Evolutionary conservation across 306 rosid genomes (phyloP), one percentile per base, ranked within the genome.

Genomic region (Trichosanthes truncata): DNA sequence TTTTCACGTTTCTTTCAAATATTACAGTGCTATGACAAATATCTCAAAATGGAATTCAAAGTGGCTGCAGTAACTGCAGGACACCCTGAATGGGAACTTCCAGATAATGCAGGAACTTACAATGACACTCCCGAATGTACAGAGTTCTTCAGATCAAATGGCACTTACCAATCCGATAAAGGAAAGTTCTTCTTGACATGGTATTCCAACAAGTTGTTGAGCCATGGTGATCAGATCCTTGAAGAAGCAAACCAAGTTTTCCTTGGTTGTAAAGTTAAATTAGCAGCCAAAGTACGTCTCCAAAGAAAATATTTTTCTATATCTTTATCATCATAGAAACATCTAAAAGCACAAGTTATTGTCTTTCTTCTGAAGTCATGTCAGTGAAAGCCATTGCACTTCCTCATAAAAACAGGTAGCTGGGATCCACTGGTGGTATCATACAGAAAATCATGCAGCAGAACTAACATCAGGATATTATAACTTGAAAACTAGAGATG

Each of bases 381-480:
- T 18, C 49, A 77, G 36, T 77, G 21, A 71, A 71, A 45, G 55
- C 15, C 20, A 71, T 71, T 45, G 76, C 51, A 71, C 53, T 25
- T 83, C 74, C 38, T 78, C 45, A 17, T 72, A 78, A 51, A 79
- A 85, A 69, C 84, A 95, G 98, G 95, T 95, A 26, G 85, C 97
- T 9, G 97, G 97, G 88, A 95, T 95, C 78, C 97, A 95, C 86
- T 95, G 98, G 98, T 92, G 97, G 97, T 95, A 91, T 65, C 83
- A 80, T 62, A 69, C 89, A 21, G 93, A 89, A 45, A 87, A 49
- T 79, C 98, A 95, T 80, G 98, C 97, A 5, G 93, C 93, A 21
- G 97, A 95, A 84, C 92, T 95, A 48, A 91, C 97, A 25, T 84
- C 97, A 26, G 97, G 97, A 83, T 95, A 91, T 81, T 95, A 95